phyloP scores from a whole-genome alignment of 345 rosid genomes.

The Aquilaria yunnanensis region DNA sequence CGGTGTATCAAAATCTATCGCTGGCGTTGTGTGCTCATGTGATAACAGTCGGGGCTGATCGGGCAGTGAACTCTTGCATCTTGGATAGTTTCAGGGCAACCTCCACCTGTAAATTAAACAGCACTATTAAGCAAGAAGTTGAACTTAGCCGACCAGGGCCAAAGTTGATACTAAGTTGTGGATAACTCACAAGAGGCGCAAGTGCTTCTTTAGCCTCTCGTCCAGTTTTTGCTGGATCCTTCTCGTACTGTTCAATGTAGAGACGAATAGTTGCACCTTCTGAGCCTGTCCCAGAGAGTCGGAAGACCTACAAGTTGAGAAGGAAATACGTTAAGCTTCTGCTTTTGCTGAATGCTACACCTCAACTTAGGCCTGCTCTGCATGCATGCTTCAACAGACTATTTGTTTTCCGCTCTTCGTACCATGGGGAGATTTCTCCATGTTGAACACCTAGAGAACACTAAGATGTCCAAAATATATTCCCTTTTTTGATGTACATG shows the following conservation, averaged over 20 bases:
- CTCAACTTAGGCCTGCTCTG: not conserved
- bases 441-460: too few relatives aligned
- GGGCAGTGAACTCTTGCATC: conserved; percentile 89
- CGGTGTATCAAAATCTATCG: too few relatives aligned
- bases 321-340: not conserved
- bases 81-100: conserved; percentile 89
- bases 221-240: conserved; percentile 83
- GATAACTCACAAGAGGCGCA: conserved; percentile 70
- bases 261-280: conserved; percentile 98
- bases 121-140: conserved; percentile 12
- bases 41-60: conserved; percentile 93
- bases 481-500: too few relatives aligned
- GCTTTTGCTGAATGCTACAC: not conserved
- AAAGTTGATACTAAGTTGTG: not conserved
- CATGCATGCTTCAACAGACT: too few relatives aligned
- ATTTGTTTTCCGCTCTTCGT: too few relatives aligned
- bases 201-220: conserved; percentile 89
- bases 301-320: conserved; percentile 60
- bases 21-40: conserved; percentile 34
- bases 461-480: too few relatives aligned
- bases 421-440: too few relatives aligned
- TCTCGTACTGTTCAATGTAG: conserved; percentile 95
- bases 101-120: conserved; percentile 53
- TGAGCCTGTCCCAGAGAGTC: conserved; percentile 98
- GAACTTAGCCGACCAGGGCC: not conserved